Evolutionary conservation across 2,329 filamentous ascomycete genomes (phyloP), one percentile per base, ranked within the genome.

Genomic region (Ceratocystis destructans): DNA sequence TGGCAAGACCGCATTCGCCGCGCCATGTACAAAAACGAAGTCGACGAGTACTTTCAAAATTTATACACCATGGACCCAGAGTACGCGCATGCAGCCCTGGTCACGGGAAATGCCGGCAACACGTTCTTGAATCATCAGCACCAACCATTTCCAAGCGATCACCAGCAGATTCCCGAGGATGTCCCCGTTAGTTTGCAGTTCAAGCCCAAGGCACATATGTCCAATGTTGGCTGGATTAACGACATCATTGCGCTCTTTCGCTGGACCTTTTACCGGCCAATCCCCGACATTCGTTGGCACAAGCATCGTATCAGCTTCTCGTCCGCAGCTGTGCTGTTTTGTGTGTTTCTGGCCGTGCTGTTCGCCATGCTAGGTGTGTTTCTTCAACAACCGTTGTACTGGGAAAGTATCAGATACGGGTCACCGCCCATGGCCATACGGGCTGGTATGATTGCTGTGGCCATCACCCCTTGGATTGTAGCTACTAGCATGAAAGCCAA

Each of bases 1-100:
- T 96, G 90, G 87, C 90, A 92, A 71, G 92, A 96, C 78, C 95
- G 94, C 77, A 90, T 96, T 70, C 85, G 92, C 70, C 89, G 92
- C 70, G 92, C 90, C 69, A 84, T 94, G 68, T 89, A 94, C 77
- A 93, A 95, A 77, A 48, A 46, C 8, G 85, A 90, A 73, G 81
- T 89, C 71, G 81, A 89, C 72, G 81, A 86, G 71, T 82, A 87
- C 71, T 86, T 83, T 73, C 82, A 74, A 67, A 74, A 79, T 63
- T 70, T 82, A 61, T 81, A 85, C 74, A 79, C 74, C 72, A 71
- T 80, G 65, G 79, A 83, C 62, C 76, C 79, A 45, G 77, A 79
- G 25, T 78, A 78, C 70, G 77, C 76, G 64, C 74, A 77, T 67
- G 74, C 78, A 10, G 77, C 74, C 4, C 73, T 81, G 69, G 82